Evolutionary conservation across 2,329 filamentous ascomycete species (phyloP).

Genomic region (Ceratocystis variospora): DNA sequence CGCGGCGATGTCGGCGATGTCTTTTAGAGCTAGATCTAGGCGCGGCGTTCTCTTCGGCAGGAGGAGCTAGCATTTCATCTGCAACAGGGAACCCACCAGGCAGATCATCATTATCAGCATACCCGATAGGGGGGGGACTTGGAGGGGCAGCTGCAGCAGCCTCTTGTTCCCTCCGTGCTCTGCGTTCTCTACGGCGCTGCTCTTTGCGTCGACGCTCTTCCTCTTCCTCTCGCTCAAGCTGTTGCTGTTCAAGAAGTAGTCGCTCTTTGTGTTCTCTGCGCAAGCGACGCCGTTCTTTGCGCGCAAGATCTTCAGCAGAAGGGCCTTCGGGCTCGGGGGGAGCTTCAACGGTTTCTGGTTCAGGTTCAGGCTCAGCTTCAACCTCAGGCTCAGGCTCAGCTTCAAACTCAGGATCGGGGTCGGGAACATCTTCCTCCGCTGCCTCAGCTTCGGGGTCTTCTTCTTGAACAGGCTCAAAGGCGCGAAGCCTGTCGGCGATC

Average conservation of each 20-base stretch:
- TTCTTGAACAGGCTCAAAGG: slow-evolving; percentile 37
- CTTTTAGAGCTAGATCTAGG: background rate
- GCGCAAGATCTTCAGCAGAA: slow-evolving; percentile 10
- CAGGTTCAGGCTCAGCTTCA: background rate
- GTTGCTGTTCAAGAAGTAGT: slow-evolving; percentile 10
- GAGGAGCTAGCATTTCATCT: slow-evolving; percentile 24
- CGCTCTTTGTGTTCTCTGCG: slow-evolving; percentile 16
- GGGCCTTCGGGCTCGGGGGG: background rate
- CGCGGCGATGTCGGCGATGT: slow-evolving; percentile 11
- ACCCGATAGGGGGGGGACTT: slow-evolving; percentile 12
- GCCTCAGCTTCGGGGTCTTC: slow-evolving; percentile 18
- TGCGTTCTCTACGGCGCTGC: slow-evolving; percentile 13
- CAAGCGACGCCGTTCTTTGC: slow-evolving; percentile 17
- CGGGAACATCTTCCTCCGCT: background rate
- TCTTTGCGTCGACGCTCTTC: slow-evolving; percentile 7
- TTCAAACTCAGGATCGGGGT: background rate
- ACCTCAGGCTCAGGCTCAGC: slow-evolving; percentile 4
- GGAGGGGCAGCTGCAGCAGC: slow-evolving; percentile 5
- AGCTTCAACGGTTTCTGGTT: slow-evolving; percentile 2
- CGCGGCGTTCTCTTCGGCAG: slow-evolving; percentile 30
- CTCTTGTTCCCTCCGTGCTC: slow-evolving; percentile 4
- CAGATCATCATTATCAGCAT: slow-evolving; percentile 26
- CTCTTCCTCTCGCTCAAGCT: slow-evolving; percentile 9
- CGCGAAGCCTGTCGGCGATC: slow-evolving; percentile 43
- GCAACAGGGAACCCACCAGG: slow-evolving; percentile 47